Evolutionary conservation across 2,329 filamentous ascomycete genomes (phyloP).

Genomic region (Trichoderma endophyticum): DNA sequence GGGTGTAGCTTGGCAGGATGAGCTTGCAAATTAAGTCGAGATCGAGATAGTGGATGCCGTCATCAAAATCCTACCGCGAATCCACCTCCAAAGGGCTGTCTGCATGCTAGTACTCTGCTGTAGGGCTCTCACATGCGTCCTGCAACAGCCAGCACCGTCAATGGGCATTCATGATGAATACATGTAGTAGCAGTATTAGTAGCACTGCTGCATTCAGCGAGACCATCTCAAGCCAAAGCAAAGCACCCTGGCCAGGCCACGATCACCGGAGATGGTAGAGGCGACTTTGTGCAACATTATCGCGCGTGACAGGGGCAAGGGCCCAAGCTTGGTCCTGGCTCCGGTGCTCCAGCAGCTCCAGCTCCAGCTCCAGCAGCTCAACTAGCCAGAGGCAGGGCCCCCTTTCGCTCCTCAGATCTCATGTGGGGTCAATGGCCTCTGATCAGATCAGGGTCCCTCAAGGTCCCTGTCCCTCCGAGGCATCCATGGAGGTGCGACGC

Average conservation of each 20-base stretch:
- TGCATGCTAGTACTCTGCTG: neutral
- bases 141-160: neutral
- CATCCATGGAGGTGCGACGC: neutral
- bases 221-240: no score
- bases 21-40: neutral
- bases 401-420: slow-evolving; percentile 7
- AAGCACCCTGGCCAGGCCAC: neutral
- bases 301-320: neutral
- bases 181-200: neutral
- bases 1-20: neutral
- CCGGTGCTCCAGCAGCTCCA: neutral
- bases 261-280: neutral
- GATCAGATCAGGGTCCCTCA: slow-evolving; percentile 7
- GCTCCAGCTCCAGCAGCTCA: neutral
- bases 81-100: neutral
- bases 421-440: neutral
- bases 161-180: neutral
- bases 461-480: neutral
- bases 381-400: neutral
- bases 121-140: neutral
- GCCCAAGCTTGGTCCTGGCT: neutral
- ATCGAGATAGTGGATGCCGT: neutral
- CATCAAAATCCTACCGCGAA: neutral
- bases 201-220: no score
- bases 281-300: neutral